Evolutionary conservation across 2,329 filamentous ascomycete genomes (phyloP), one percentile per base, ranked within the genome.

Genomic region (Fusarium penzigii): DNA sequence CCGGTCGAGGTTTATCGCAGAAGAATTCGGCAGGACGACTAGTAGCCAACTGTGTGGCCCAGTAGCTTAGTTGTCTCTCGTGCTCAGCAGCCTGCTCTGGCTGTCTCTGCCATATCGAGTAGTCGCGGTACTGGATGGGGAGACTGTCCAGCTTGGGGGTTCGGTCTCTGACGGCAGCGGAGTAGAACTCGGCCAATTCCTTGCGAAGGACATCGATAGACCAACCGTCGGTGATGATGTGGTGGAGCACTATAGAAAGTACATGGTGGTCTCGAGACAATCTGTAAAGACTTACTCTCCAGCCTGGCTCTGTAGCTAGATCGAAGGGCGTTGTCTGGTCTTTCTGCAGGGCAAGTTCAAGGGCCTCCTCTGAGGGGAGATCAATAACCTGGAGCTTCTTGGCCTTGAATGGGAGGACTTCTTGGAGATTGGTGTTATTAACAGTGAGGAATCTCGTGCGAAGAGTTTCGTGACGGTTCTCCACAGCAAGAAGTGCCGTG

Each of bases 61-160:
- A 44, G 43, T 48, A 34, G 16, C 40, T 17, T 17, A 49, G 40
- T 25, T 44, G 58, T 6, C 16, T 29, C 13, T 59, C 25, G 11
- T 56, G 47, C 6, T 57, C 41, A 17, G 25, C 29, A 6, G 14
- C 58, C 2, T 72, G 69, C 7, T 69, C 60, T 42, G 66, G 72
- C 0, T 76, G 20, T 11, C 17, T 39, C 29, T 45, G 39, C 45
- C 41, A 47, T 4, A 44, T 32, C 0, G 64, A 43, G 34, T 51
- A 64, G 43, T 66, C 60, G 8, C 56, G 44, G 32, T 64, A 66
- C 44, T 63, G 58, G 13, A 66, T 57, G 0, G 63, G 53, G 1
- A 65, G 49, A 1, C 59, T 58, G 1, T 42, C 17, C 3, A 59
- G n/a, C 4, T 44, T 13, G 3, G 56, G 56, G 29, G 61, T 52